Evolutionary conservation across 108 stramenopile genomes (phyloP), one percentile per base, ranked within the genome.

Genomic region (Discostella pseudostelligera): DNA sequence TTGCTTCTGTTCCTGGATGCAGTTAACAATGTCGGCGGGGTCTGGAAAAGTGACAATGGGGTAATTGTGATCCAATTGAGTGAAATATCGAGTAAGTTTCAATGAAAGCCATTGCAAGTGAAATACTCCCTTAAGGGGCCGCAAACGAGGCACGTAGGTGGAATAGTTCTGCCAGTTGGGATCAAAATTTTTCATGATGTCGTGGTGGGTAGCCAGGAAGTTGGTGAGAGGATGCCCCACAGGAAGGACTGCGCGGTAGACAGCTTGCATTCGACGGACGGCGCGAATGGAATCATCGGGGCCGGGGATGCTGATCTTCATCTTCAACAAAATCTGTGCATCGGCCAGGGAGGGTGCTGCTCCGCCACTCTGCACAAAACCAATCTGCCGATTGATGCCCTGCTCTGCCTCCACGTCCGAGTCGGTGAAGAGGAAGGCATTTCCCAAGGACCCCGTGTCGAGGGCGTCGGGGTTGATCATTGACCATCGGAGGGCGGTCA

Each of bases 391-490:
- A 28, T 26, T 53, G 50, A 53, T 53, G 24, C 25, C 26, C 14
- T 53, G 50, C 12, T 24, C 25, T 0, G 13, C 25, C 11, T 53
- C 50, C 8, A 26, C 50, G 4, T 53, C 50, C 50, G 50, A 53
- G 8, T 53, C 50, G 3, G 25, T 26, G 8, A 24, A 53, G 0
- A 53, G 50, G 11, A 53, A 53, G 4, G 25, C 50, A 26, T 53
- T 53, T 14, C 50, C 50, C 4, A 53, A 4, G 46, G 37, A 60
- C 19, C 59, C 40, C 8, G 59, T 5, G 42, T 22, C 37, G 20
- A 60, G 59, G 59, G 59, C 14, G 59, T 68, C 43, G 0, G 42
- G 26, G 12, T 46, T 36, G 24, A 19, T 9, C 28, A 40, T 26
- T 0, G 48, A 6, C 45, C 57, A 68, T 9, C 11, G 3, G 16